These are phyloP conservation scores for Thalassiosira delicatula DNA, from an alignment of 352 stramenopile genomes.

Conservation along the genomic window DNA sequence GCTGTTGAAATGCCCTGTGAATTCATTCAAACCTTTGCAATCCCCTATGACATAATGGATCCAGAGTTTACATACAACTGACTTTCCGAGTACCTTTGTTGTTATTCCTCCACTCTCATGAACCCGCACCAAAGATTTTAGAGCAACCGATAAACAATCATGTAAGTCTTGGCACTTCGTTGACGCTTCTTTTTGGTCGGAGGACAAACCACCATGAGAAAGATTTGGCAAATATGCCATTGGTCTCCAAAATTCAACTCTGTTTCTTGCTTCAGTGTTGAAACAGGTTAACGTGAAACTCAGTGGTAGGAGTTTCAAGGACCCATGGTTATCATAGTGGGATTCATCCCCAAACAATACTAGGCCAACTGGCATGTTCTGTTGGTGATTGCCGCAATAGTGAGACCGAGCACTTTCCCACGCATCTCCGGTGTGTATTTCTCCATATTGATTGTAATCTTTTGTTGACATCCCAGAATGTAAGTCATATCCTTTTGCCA, in stretches of 20 bases:
- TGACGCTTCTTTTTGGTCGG: slow-evolving; percentile 1
- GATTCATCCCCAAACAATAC: slow-evolving; percentile 49
- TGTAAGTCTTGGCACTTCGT: slow-evolving; percentile 26
- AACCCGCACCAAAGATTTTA: slow-evolving; percentile 6
- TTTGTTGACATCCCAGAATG: slow-evolving; percentile 21
- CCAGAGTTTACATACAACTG: slow-evolving; percentile 14
- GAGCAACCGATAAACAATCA: slow-evolving; percentile 3
- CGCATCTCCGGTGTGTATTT: slow-evolving; percentile 41
- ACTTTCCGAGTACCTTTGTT: background rate
- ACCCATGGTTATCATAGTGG: slow-evolving; percentile 24
- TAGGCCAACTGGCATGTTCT: slow-evolving; percentile 23
- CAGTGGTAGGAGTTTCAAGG: slow-evolving; percentile 26
- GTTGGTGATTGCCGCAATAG: slow-evolving; percentile 15
- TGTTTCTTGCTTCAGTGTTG: slow-evolving; percentile 25
- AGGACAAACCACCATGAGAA: background rate
- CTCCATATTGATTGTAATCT: slow-evolving; percentile 28
- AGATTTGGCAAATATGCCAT: slow-evolving; percentile 51
- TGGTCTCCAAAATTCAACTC: slow-evolving; percentile 22
- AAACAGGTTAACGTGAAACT: slow-evolving; percentile 39
- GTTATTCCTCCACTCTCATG: background rate
- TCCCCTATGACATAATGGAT: slow-evolving; percentile 43
- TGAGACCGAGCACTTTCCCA: slow-evolving; percentile 16
- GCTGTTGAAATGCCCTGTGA: slow-evolving; percentile 21
- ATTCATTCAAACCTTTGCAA: slow-evolving; percentile 24
- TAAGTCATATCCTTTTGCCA: slow-evolving; percentile 51